These are phyloP conservation scores for Candida dajiaensis DNA, from an alignment of 805 yeast genomes.

Conservation along the genomic window DNA sequence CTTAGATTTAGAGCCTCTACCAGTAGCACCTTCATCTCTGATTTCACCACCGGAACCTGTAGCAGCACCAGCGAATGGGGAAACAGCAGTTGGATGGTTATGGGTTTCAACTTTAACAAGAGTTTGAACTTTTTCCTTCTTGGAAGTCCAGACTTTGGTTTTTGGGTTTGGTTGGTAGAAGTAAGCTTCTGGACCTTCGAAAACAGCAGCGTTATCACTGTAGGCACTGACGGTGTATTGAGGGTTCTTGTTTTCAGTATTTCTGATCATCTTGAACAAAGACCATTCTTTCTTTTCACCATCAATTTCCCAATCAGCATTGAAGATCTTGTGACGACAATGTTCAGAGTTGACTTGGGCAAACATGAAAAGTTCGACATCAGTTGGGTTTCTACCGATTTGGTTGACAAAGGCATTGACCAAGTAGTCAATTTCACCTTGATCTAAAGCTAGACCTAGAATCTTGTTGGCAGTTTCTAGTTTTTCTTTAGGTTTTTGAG, in stretches of 20 bases:
- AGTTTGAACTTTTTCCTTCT: constrained; percentile 77
- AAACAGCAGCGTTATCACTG: constrained; percentile 96
- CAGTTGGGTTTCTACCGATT: constrained; percentile 87
- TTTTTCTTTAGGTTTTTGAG: constrained; percentile 45
- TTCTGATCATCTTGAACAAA: constrained; percentile 91
- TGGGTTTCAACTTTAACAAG: constrained; percentile 96
- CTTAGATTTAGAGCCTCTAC: constrained; percentile 95
- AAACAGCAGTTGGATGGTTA: constrained; percentile 98
- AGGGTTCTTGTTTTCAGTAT: constrained; percentile 78
- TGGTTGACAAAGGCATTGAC: constrained; percentile 72
- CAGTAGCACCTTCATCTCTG: constrained; percentile 99
- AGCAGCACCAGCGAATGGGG: constrained; percentile 99
- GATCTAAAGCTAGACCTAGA: constrained; percentile 90
- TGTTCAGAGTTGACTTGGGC: constrained; percentile 99
- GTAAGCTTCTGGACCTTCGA: constrained; percentile 76
- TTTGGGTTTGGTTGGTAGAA: constrained; percentile 72
- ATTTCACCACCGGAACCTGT: constrained; percentile 99
- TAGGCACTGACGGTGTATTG: constrained; percentile 88
- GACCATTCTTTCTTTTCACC: constrained; percentile 67
- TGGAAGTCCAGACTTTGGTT: constrained; percentile 67
- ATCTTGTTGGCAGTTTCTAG: constrained; percentile 71
- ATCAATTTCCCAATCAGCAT: constrained; percentile 97
- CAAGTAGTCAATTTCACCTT: constrained; percentile 87
- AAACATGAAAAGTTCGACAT: constrained; percentile 96
- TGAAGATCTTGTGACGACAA: constrained; percentile 98